Percentiles rank a stretch among this genome's conserved stretches.
Evolutionary conservation across 305 asterid genomes (phyloP).

Genomic region (Euphrasia arctica): DNA sequence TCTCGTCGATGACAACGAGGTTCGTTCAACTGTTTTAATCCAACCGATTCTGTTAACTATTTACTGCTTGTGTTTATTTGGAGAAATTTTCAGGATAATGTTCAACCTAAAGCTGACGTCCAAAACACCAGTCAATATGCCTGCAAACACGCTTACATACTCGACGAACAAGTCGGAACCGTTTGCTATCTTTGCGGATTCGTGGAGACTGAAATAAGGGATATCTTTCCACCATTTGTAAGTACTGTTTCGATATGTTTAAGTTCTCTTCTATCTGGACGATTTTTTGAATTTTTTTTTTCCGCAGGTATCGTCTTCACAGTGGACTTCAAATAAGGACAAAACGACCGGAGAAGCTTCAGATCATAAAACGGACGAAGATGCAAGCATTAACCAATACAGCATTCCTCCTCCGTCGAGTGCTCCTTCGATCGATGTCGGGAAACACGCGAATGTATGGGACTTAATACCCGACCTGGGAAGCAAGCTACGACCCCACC

Average conservation of each 20-base stretch:
- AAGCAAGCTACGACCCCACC: slow-evolving; percentile 3
- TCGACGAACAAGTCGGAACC: slow-evolving; percentile 7
- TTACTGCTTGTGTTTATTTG: slow-evolving; percentile 1
- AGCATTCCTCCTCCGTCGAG: neutral
- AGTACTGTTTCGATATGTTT: neutral
- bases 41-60: neutral
- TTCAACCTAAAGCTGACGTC: slow-evolving; percentile 31
- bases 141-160: slow-evolving; percentile 64
- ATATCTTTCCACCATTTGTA: slow-evolving; percentile 13
- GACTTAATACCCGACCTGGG: neutral
- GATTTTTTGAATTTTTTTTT: neutral
- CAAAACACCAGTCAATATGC: slow-evolving; percentile 30
- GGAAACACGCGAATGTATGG: neutral
- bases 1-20: slow-evolving; percentile 73
- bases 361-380: neutral
- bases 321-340: neutral
- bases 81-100: slow-evolving; percentile 37
- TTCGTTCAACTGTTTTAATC: slow-evolving; percentile 18
- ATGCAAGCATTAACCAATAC: neutral
- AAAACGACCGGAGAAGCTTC: neutral
- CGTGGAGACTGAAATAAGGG: neutral
- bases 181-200: slow-evolving; percentile 3
- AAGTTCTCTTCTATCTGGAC: too few relatives aligned
- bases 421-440: neutral
- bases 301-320: neutral